These are phyloP conservation scores for Stachybotrys chlorohalonatus DNA, from an alignment of 2,329 filamentous ascomycete genomes.

Conservation along the genomic window DNA sequence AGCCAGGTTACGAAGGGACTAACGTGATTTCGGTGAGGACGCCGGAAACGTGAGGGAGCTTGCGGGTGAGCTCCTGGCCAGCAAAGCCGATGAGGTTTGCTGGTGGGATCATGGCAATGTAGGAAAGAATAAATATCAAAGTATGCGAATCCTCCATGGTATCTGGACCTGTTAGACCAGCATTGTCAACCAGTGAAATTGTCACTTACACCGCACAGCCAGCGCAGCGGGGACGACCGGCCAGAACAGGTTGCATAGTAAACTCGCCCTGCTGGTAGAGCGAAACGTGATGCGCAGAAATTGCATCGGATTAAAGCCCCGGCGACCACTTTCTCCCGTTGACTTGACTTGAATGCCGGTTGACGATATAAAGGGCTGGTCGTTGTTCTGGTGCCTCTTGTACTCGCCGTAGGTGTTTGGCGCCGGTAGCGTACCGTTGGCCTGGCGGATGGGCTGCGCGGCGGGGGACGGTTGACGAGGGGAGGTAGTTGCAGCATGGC, in stretches of 20 bases:
- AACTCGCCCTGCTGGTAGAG: slow-evolving; percentile 33
- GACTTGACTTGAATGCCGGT: slow-evolving; percentile 10
- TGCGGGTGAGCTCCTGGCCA: slow-evolving; percentile 65
- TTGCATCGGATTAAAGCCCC: slow-evolving; percentile 32
- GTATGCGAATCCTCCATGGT: slow-evolving; percentile 24
- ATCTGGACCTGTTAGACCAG: slow-evolving; percentile 12
- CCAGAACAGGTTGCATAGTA: slow-evolving; percentile 39
- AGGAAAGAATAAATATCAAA: slow-evolving; percentile 37
- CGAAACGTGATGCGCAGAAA: slow-evolving; percentile 33
- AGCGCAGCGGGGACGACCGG: slow-evolving; percentile 40
- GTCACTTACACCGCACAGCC: slow-evolving; percentile 26
- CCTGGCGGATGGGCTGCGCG: neutral
- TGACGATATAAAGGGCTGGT: slow-evolving; percentile 5
- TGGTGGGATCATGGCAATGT: slow-evolving; percentile 42
- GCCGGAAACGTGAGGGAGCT: slow-evolving; percentile 65
- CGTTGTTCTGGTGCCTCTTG: slow-evolving; percentile 8
- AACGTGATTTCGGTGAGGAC: slow-evolving; percentile 51
- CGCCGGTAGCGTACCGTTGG: slow-evolving; percentile 10
- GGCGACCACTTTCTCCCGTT: slow-evolving; percentile 35
- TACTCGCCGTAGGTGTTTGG: slow-evolving; percentile 16
- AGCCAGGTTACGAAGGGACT: slow-evolving; percentile 7
- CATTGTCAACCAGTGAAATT: neutral
- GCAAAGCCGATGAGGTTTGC: slow-evolving; percentile 41
- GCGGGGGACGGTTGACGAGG: neutral
- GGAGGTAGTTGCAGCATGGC: neutral